Conservation (phyloP, 306 rosid genomes). For the Mimosa pudica region DNA sequence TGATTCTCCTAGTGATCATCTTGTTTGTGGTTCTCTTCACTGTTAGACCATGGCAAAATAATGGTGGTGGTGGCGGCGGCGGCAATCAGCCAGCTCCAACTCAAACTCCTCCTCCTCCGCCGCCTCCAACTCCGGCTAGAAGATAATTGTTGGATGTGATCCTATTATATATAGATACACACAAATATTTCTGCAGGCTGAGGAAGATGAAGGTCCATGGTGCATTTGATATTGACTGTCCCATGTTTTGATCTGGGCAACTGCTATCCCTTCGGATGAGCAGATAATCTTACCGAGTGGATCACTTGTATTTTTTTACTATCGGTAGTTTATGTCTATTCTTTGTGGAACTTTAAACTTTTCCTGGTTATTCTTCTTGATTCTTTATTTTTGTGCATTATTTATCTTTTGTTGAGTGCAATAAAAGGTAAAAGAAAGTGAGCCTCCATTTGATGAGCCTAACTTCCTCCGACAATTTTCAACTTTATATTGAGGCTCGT, state of each 20-base stretch:
- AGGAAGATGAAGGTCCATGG: constrained; percentile 23
- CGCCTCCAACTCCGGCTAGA: constrained; percentile 34
- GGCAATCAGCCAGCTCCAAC: constrained; percentile 39
- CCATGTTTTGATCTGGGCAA: constrained; percentile 28
- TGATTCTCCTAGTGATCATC: constrained; percentile 59
- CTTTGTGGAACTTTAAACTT: background rate
- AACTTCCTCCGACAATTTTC: too few relatives aligned
- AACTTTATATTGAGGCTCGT: too few relatives aligned
- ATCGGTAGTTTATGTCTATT: constrained; percentile 5
- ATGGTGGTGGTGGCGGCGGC: constrained; percentile 27
- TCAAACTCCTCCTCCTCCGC: constrained; percentile 36
- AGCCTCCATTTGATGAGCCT: constrained; percentile 18
- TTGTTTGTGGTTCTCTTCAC: constrained; percentile 57
- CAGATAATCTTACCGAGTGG: background rate
- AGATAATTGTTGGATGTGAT: constrained; percentile 13
- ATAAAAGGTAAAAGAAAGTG: background rate
- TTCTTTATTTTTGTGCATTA: background rate
- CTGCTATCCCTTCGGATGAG: constrained; percentile 25
- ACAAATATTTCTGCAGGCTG: background rate
- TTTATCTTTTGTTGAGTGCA: background rate
- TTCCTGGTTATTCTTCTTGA: background rate
- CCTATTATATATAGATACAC: background rate
- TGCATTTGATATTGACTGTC: constrained; percentile 32
- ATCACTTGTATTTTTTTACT: constrained; percentile 7
- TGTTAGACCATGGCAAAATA: constrained; percentile 42